These are phyloP conservation scores for Thamnidium elegans DNA, from an alignment of 192 early-diverging fungal species.

Conservation along the genomic window DNA sequence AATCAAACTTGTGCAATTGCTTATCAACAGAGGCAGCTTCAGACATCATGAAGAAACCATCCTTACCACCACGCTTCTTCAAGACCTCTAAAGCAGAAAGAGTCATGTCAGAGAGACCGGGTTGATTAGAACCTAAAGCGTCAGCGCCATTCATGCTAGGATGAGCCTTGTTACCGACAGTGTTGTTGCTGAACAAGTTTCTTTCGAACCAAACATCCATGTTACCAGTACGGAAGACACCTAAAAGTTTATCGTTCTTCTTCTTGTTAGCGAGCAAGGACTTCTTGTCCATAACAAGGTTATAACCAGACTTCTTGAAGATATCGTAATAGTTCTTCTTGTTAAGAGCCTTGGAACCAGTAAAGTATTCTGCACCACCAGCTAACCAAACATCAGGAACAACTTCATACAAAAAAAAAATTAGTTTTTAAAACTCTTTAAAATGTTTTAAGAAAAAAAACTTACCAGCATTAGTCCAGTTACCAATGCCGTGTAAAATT, in stretches of 20 bases:
- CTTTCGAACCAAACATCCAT: slow-evolving; percentile 69
- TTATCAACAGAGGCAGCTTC: slow-evolving; percentile 67
- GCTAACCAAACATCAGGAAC: slow-evolving; percentile 61
- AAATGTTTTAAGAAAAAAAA: too few relatives aligned
- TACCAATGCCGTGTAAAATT: slow-evolving; percentile 45
- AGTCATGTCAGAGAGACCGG: slow-evolving; percentile 57
- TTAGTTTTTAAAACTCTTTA: too few relatives aligned
- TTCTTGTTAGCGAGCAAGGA: slow-evolving; percentile 43
- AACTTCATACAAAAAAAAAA: background rate
- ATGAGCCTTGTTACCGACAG: slow-evolving; percentile 37
- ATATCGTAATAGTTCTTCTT: slow-evolving; percentile 49
- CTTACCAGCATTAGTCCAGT: slow-evolving; percentile 43
- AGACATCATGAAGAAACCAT: slow-evolving; percentile 65
- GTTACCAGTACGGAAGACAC: slow-evolving; percentile 56
- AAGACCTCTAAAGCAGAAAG: slow-evolving; percentile 57
- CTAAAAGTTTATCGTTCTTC: slow-evolving; percentile 54
- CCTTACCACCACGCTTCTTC: slow-evolving; percentile 53
- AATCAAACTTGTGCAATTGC: slow-evolving; percentile 59
- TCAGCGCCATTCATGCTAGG: slow-evolving; percentile 41
- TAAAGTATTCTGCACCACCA: slow-evolving; percentile 63
- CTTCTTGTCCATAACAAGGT: slow-evolving; percentile 47
- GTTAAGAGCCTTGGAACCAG: slow-evolving; percentile 39
- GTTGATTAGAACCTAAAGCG: slow-evolving; percentile 51
- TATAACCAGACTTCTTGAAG: slow-evolving; percentile 55
- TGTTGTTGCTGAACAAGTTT: slow-evolving; percentile 52